These are phyloP conservation scores for Candolleomyces aberdarensis DNA, from an alignment of 768 basidiomycete genomes.

Conservation along the genomic window DNA sequence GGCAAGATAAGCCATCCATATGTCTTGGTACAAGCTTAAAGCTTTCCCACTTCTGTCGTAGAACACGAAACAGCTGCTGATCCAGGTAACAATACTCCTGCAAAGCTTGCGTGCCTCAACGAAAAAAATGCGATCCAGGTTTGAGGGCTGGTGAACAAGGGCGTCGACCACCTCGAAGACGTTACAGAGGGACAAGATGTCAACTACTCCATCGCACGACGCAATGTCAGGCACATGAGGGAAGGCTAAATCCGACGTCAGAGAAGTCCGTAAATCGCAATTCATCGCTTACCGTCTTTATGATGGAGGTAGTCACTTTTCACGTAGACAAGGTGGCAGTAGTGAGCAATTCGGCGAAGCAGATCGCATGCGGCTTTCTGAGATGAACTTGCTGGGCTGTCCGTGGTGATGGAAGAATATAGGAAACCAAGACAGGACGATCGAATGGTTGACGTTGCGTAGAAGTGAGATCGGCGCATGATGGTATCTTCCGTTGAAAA, in stretches of 20 bases:
- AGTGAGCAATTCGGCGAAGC: background rate
- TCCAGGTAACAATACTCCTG: background rate
- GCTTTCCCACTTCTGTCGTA: background rate
- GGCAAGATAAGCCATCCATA: background rate
- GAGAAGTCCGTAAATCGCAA: too few relatives aligned
- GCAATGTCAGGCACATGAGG: background rate
- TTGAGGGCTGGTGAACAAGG: background rate
- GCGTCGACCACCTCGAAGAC: background rate
- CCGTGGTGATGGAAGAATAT: background rate
- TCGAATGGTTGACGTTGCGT: background rate
- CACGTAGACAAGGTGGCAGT: background rate
- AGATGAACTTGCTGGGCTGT: background rate
- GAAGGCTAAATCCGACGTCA: background rate
- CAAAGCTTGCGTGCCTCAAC: background rate
- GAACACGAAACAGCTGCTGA: background rate
- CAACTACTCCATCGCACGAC: background rate
- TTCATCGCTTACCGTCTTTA: background rate
- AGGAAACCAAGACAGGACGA: background rate
- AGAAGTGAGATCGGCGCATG: background rate
- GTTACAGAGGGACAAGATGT: background rate
- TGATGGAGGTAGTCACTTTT: background rate
- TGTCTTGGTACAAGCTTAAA: background rate
- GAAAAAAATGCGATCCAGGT: background rate
- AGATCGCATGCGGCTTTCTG: background rate
- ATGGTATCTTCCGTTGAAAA: background rate